Conservation (phyloP, 345 rosid species). For the Moringa oleifera region DNA sequence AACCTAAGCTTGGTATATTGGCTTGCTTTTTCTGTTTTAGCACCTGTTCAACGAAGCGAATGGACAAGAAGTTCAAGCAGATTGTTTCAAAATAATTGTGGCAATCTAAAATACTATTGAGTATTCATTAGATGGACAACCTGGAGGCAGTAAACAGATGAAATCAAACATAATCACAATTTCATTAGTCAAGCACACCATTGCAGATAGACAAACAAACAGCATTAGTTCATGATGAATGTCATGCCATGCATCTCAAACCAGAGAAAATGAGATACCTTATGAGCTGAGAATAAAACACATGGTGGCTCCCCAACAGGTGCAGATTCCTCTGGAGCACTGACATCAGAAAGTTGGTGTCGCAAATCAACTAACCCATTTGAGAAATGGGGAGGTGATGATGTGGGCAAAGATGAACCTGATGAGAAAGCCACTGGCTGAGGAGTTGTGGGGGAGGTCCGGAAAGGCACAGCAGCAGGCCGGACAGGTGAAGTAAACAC, state of each 20-base stretch:
- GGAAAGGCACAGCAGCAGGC: conserved; percentile 94
- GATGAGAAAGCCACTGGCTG: conserved; percentile 85
- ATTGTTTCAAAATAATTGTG: no score
- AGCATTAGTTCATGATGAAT: no score
- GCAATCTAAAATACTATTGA: no score
- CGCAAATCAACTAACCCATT: conserved; percentile 58
- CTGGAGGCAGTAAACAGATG: no score
- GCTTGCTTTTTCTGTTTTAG: conserved; percentile 84
- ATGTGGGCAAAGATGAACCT: conserved; percentile 66
- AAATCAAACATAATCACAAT: no score
- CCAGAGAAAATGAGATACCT: conserved; percentile 42
- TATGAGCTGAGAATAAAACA: conserved; percentile 71
- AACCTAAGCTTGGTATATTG: conserved; percentile 83
- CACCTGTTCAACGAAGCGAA: conserved; percentile 36
- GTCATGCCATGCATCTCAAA: not conserved
- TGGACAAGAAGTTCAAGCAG: not conserved
- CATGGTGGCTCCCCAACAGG: conserved; percentile 43
- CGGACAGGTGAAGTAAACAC: conserved; percentile 81
- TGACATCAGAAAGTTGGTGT: conserved; percentile 43
- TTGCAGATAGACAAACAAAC: no score
- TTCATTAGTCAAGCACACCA: no score
- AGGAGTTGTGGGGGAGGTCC: conserved; percentile 84
- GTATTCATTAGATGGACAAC: no score
- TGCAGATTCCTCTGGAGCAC: conserved; percentile 44
- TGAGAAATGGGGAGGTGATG: conserved; percentile 70